These are phyloP conservation scores for Coffea humblotiana DNA, from an alignment of 305 asterid genomes.

Conservation along the genomic window DNA sequence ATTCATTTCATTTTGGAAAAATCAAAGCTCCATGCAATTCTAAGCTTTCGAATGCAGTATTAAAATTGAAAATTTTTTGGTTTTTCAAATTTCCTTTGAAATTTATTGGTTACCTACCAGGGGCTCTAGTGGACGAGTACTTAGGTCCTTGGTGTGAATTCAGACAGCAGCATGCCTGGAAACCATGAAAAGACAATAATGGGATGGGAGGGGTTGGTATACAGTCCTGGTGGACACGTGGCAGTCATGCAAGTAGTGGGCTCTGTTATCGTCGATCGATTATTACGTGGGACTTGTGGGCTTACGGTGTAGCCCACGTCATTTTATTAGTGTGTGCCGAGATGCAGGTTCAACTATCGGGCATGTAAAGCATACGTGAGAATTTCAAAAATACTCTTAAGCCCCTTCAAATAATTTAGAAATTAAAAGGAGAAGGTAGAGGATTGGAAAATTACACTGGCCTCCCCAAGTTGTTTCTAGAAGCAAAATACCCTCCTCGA, in stretches of 20 bases:
- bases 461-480: not conserved
- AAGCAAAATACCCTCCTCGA: not conserved
- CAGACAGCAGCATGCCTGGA: conserved; percentile 11
- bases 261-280: not conserved
- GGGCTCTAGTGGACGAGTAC: not conserved
- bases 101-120: conserved; percentile 3
- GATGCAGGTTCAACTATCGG: conserved; percentile 30
- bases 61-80: conserved; percentile 1
- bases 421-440: not conserved
- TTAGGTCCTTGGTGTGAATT: not conserved
- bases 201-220: conserved; percentile 14
- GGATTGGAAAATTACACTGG: not conserved
- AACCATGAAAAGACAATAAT: not conserved
- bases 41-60: not conserved
- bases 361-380: conserved; percentile 28
- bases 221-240: conserved; percentile 30
- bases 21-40: not conserved
- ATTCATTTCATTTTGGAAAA: not conserved
- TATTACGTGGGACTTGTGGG: too few species aligned
- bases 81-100: not conserved
- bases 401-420: not conserved
- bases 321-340: conserved; percentile 17
- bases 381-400: not conserved
- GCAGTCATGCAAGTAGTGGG: conserved; percentile 36
- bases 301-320: conserved; percentile 12